Evolutionary conservation across 257 asterid genomes (phyloP), one percentile per base, ranked within the genome.

Genomic region (Pogostemon cablin): DNA sequence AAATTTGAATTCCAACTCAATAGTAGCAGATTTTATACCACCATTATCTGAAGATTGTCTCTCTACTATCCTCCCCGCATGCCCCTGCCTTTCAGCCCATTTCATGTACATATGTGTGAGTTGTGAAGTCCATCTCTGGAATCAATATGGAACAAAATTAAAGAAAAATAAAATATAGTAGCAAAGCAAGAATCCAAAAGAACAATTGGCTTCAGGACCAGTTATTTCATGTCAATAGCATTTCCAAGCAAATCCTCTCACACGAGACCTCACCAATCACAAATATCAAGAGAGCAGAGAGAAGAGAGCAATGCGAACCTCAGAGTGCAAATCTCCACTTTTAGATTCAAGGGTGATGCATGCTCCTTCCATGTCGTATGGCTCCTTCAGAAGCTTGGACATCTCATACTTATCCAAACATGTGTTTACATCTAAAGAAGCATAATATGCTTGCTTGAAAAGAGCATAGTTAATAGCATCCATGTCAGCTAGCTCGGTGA

Each of bases 331-430:
- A 73, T 85, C 90, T 68, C 81, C 90, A 10, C 37, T 25, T 82
- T 83, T 84, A 65, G 96, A 76, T 81, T 84, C 91, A 70, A 91
- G 58, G 64, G 76, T 85, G 67, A 91, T 77, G 77, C 92, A 89
- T 48, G 96, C 97, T 78, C 97, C 97, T 77, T 91, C 96, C 84
- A 53, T 57, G 68, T 91, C 96, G 65, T 79, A 86, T 32, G 91
- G 90, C 77, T 83, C 91, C 77, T 84, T 83, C 10, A 89, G 91
- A 84, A 83, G 86, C 76, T 86, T 87, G 65, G 91, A 86, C 85
- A 84, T 78, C 73, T 87, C 93, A 79, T 89, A 89, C 78, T 76
- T 81, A 69, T 86, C 95, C 82, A 89, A 74, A 59, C 77, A 77
- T 81, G 79, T 84, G 83, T 81, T 86, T 41, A 89, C 83, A 71